Evolutionary conservation across 495 filamentous ascomycete genomes (phyloP).

Genomic region (Sphaerosporella brunnea): DNA sequence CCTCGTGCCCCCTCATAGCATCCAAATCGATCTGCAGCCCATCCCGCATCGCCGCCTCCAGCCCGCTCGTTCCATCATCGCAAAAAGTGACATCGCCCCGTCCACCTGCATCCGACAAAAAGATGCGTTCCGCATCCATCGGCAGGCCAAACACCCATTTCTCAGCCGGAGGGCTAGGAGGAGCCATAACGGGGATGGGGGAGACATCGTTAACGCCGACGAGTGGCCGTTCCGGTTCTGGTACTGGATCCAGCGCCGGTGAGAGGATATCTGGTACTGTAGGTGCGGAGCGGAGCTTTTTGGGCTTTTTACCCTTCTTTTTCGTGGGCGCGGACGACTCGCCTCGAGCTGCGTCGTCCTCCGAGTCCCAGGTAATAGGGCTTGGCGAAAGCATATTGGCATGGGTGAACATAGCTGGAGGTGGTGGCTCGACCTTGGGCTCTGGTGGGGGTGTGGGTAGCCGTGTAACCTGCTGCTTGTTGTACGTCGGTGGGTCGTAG

Average conservation of each 20-base stretch:
- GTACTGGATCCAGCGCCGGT: slow-evolving; percentile 15
- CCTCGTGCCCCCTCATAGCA: slow-evolving; percentile 18
- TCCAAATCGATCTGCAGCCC: background rate
- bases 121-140: slow-evolving; percentile 3
- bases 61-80: background rate
- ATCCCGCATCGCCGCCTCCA: slow-evolving; percentile 1
- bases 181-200: background rate
- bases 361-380: slow-evolving; percentile 2
- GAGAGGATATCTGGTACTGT: too few species aligned
- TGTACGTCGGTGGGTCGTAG: slow-evolving; percentile 26
- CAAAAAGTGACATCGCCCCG: slow-evolving; percentile 1
- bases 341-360: background rate
- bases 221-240: background rate
- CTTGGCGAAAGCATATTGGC: slow-evolving; percentile 12
- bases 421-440: too few species aligned
- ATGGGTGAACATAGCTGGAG: slow-evolving; percentile 8
- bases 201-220: background rate
- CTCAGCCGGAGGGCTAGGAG: background rate
- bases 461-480: slow-evolving; percentile 5
- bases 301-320: slow-evolving; percentile 4
- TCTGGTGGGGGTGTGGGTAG: slow-evolving; percentile 3
- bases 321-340: too few species aligned
- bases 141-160: slow-evolving; percentile 4
- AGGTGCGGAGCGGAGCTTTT: background rate
- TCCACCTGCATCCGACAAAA: slow-evolving; percentile 2